Evolutionary conservation across 2,329 filamentous ascomycete species (phyloP).

Genomic region (Xylogone sp.): DNA sequence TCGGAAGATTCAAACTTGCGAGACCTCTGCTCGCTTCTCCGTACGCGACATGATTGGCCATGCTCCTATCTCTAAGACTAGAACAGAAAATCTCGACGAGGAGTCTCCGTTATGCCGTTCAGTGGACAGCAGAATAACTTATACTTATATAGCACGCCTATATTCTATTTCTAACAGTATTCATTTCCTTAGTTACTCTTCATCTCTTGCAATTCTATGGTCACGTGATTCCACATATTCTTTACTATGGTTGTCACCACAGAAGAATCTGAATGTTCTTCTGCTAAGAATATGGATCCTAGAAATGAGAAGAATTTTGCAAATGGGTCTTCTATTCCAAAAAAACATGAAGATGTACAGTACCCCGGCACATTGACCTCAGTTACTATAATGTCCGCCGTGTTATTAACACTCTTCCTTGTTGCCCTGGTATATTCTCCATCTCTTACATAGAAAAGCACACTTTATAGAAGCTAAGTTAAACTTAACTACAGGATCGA

Average conservation of each 20-base stretch:
- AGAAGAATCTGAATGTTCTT: not conserved
- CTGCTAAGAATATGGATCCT: not conserved
- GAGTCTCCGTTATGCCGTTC: too few species aligned
- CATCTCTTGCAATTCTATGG: not conserved
- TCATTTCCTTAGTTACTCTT: not conserved
- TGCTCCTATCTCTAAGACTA: not conserved
- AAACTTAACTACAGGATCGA: conserved; percentile 15
- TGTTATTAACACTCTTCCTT: not conserved
- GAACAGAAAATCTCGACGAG: not conserved
- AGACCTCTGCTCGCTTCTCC: not conserved
- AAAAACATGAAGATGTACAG: not conserved
- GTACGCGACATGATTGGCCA: not conserved
- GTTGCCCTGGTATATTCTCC: conserved; percentile 1
- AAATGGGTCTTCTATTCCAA: not conserved
- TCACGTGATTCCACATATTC: not conserved
- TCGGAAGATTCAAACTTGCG: not conserved
- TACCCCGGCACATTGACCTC: not conserved
- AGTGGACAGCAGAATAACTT: too few species aligned
- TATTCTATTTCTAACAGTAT: too few species aligned
- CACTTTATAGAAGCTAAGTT: not conserved
- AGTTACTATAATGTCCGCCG: not conserved
- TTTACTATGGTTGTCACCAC: not conserved
- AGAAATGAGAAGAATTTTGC: not conserved
- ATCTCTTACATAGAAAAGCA: not conserved
- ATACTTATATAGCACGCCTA: too few species aligned